A percentile compares a stretch with the other conserved stretches of the same genome.
Conservation (phyloP, 2,329 filamentous ascomycete genomes). For the Neonectria punicea region DNA sequence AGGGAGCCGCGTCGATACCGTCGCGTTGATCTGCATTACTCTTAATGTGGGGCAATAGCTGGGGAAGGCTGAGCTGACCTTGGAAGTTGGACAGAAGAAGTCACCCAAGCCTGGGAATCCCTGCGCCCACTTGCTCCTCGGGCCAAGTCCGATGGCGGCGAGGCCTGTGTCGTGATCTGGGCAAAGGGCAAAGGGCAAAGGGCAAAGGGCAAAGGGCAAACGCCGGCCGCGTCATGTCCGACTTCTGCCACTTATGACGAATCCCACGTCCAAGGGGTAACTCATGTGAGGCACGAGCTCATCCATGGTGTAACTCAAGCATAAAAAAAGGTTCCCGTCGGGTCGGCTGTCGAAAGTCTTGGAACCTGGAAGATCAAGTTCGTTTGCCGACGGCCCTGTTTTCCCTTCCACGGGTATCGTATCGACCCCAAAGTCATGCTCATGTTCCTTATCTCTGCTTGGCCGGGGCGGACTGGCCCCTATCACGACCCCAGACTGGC, state of each 20-base stretch:
- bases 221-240: constrained; percentile 16
- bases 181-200: constrained; percentile 9
- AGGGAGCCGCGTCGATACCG: constrained; percentile 29
- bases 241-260: constrained; percentile 23
- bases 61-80: constrained; percentile 15
- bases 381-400: constrained; percentile 14
- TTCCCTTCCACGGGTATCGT: constrained; percentile 9
- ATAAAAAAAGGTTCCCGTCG: not conserved
- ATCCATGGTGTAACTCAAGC: constrained; percentile 24
- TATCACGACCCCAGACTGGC: constrained; percentile 38
- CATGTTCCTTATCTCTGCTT: constrained; percentile 35
- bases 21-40: constrained; percentile 27
- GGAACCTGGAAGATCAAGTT: constrained; percentile 18
- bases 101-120: not conserved
- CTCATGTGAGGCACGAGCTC: constrained; percentile 32
- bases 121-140: not conserved
- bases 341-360: constrained; percentile 15
- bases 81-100: not conserved
- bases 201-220: constrained; percentile 9
- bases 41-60: constrained; percentile 30
- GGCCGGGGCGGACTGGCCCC: constrained; percentile 21
- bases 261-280: constrained; percentile 17
- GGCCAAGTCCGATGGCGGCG: constrained; percentile 6
- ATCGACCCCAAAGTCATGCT: constrained; percentile 19
- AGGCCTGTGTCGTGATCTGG: constrained; percentile 5